Evolutionary conservation across 2,329 filamentous ascomycete species (phyloP), one percentile per base, ranked within the genome.

Genomic region (Botryotinia narcissicola): DNA sequence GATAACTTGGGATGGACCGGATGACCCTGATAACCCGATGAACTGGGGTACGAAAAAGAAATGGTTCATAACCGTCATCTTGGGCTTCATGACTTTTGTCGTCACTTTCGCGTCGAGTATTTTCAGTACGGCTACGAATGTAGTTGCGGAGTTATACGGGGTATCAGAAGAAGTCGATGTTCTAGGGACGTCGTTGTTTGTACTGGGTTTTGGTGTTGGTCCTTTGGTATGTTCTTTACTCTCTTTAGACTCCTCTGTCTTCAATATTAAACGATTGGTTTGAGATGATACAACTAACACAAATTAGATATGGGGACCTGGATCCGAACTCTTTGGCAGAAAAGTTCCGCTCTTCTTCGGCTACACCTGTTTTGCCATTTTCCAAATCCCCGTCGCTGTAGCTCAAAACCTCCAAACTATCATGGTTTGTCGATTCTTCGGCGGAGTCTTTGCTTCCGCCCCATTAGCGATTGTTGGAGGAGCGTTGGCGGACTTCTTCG

Each of bases 141-240:
- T 71, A 3, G 75, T 77, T 8, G 75, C 78, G 29, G 73, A 75
- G 44, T 40, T 75, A 7, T 80, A 75, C 61, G 63, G 68, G 5
- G 77, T 80, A 14, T 76, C 75, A n/a, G 74, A 75, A 14, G 82
- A 54, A 78, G 83, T 93, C 1, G 87, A 86, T 0, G 86, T 89
- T 0, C 90, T 94, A 68, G 89, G 91, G 72, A 89, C 93, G 20
- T 84, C 83, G 0, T 85, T 93, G 69, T 93, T 90, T 82, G 90
- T 93, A 22, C 82, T 93, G 14, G 90, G 90, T 51, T 91, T 93
- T 64, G 92, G 90, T 1, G 88, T 91, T 72, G 92, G 92, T 0
- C 92, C 92, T 2, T 87, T 89, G 0, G 84, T 94, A 37, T 37
- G 78, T 71, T 46, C 32, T 83, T 16, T 64, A 10, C 46, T 60